A percentile compares a stretch with the other conserved stretches of the same genome.
Evolutionary conservation across 2,329 filamentous ascomycete species (phyloP).

Genomic region (Dryadomyces sulphureus): DNA sequence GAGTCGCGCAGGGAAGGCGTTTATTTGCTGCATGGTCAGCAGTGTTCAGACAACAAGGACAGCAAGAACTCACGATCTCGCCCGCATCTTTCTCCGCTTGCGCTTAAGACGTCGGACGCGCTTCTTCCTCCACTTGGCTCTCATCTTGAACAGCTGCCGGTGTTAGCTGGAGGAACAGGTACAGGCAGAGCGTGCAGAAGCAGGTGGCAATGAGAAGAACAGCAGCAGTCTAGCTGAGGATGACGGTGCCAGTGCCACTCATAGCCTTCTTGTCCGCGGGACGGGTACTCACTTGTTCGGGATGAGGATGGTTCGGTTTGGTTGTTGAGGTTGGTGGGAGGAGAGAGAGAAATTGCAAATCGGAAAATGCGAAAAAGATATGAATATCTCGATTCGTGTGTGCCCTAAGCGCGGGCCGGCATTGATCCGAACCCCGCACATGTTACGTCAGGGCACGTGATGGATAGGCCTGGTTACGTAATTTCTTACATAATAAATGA

Average conservation of each 20-base stretch:
- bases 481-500: no score
- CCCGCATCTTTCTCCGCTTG: constrained; percentile 99
- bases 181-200: not conserved
- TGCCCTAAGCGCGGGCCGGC: constrained; percentile 11
- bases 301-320: constrained; percentile 28
- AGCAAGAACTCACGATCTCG: constrained; percentile 68
- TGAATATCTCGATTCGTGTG: constrained; percentile 6
- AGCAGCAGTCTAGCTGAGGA: no score
- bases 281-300: constrained; percentile 19
- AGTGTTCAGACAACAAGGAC: not conserved
- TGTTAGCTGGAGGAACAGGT: not conserved
- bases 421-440: constrained; percentile 9
- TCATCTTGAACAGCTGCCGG: constrained; percentile 43
- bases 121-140: constrained; percentile 99
- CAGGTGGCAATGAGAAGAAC: not conserved
- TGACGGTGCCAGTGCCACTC: no score
- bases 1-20: constrained; percentile 4
- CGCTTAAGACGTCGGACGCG: constrained; percentile 96
- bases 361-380: constrained; percentile 4
- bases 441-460: no score
- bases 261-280: not conserved
- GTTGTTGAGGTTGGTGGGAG: constrained; percentile 21
- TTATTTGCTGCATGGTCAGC: constrained; percentile 3
- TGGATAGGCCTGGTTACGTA: no score
- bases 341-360: constrained; percentile 5